Percentiles rank a stretch among this genome's conserved stretches.
phyloP scores from a whole-genome alignment of 306 rosid genomes.

The Mimosa bimucronata region DNA sequence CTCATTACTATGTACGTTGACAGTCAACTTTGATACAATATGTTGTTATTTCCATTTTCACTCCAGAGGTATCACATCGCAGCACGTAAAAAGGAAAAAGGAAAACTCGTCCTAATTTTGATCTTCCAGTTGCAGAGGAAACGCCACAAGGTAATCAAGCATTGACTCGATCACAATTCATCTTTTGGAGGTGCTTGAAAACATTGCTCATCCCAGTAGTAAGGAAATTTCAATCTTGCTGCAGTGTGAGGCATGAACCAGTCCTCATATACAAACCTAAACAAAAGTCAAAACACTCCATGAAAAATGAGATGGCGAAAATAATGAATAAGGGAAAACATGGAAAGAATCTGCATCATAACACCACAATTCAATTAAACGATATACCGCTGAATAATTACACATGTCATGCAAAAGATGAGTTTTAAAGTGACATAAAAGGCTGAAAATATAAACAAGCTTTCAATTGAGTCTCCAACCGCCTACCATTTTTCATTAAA shows the following conservation, averaged over 20 bases:
- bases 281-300: slow-evolving; percentile 33
- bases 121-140: slow-evolving; percentile 16
- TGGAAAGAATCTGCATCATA: slow-evolving; percentile 22
- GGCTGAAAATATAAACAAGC: background rate
- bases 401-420: background rate
- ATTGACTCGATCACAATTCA: slow-evolving; percentile 55
- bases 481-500: slow-evolving; percentile 16
- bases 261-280: slow-evolving; percentile 76
- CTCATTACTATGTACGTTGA: background rate
- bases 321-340: background rate
- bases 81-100: background rate
- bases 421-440: background rate
- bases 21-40: background rate
- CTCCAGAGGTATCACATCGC: background rate
- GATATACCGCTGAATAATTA: background rate
- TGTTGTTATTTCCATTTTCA: background rate
- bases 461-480: slow-evolving; percentile 17
- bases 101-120: slow-evolving; percentile 13
- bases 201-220: slow-evolving; percentile 81
- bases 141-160: slow-evolving; percentile 18
- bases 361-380: slow-evolving; percentile 7
- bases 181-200: slow-evolving; percentile 61
- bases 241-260: slow-evolving; percentile 96
- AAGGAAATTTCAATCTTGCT: slow-evolving; percentile 79
- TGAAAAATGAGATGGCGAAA: slow-evolving; percentile 7